phyloP scores from a whole-genome alignment of 2,329 filamentous ascomycete species.

The Clonostachys chloroleuca region DNA sequence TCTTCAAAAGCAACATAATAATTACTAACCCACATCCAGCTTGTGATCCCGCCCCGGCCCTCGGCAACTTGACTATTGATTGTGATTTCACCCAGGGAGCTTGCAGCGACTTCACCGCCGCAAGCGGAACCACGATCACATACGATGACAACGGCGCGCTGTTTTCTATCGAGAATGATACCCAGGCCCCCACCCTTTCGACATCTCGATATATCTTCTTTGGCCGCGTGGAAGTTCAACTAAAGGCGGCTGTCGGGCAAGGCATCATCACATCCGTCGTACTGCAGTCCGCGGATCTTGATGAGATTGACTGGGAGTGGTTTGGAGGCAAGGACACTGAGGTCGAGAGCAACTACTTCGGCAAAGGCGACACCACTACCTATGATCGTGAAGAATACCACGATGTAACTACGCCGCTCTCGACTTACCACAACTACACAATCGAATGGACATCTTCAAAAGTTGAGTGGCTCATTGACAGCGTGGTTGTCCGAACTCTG shows the following conservation, averaged over 20 bases:
- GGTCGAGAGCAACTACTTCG: slow-evolving; percentile 86
- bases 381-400: slow-evolving; percentile 68
- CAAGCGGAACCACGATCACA: slow-evolving; percentile 39
- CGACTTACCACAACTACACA: slow-evolving; percentile 60
- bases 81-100: slow-evolving; percentile 77
- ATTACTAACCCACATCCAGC: slow-evolving; percentile 19
- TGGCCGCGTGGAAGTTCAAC: slow-evolving; percentile 73
- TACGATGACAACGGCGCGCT: slow-evolving; percentile 46
- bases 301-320: slow-evolving; percentile 94
- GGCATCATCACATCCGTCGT: slow-evolving; percentile 90
- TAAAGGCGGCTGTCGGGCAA: slow-evolving; percentile 74
- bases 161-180: slow-evolving; percentile 64
- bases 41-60: slow-evolving; percentile 72
- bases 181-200: slow-evolving; percentile 67
- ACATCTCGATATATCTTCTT: slow-evolving; percentile 94
- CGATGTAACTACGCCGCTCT: slow-evolving; percentile 48
- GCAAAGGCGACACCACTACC: slow-evolving; percentile 66
- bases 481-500: slow-evolving; percentile 55
- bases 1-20: no score
- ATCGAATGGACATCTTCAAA: slow-evolving; percentile 63
- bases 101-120: slow-evolving; percentile 49
- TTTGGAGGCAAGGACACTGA: slow-evolving; percentile 69
- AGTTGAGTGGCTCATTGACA: slow-evolving; percentile 64
- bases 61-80: slow-evolving; percentile 51
- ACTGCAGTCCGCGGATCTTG: slow-evolving; percentile 83